Conservation (phyloP, 2,329 filamentous ascomycete species). For the Botrytis hyacinthi region DNA sequence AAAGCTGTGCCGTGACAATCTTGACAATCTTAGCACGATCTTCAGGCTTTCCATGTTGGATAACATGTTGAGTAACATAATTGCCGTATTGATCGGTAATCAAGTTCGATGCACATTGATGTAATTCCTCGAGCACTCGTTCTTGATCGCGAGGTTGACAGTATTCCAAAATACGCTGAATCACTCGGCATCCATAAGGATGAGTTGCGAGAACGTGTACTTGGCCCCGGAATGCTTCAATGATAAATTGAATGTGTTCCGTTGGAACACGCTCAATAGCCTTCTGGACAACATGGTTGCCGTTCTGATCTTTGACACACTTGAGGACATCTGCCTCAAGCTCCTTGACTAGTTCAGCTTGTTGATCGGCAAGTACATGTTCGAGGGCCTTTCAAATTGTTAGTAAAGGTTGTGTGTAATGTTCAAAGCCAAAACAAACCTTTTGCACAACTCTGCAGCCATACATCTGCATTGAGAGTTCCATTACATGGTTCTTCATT, state of each 20-base stretch:
- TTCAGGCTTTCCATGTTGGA: slow-evolving; percentile 70
- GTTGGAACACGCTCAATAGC: slow-evolving; percentile 78
- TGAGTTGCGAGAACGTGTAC: slow-evolving; percentile 74
- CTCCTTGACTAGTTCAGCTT: slow-evolving; percentile 79
- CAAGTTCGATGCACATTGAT: slow-evolving; percentile 66
- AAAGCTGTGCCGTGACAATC: slow-evolving; percentile 68
- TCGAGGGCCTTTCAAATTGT: slow-evolving; percentile 68
- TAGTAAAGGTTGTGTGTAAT: slow-evolving; percentile 18
- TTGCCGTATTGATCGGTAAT: slow-evolving; percentile 91
- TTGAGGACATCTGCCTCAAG: slow-evolving; percentile 72
- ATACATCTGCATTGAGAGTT: slow-evolving; percentile 84
- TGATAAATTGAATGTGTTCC: slow-evolving; percentile 79
- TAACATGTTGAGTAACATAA: slow-evolving; percentile 92
- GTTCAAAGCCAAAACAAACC: slow-evolving; percentile 47
- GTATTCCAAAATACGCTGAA: slow-evolving; percentile 87
- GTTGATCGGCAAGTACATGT: slow-evolving; percentile 87
- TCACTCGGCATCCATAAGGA: slow-evolving; percentile 84
- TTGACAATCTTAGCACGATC: slow-evolving; percentile 72
- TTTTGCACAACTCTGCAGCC: slow-evolving; percentile 96
- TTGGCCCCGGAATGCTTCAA: slow-evolving; percentile 73
- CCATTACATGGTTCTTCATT: slow-evolving; percentile 82
- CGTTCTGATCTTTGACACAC: slow-evolving; percentile 83
- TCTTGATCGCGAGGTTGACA: slow-evolving; percentile 70
- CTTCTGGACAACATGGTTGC: slow-evolving; percentile 96
- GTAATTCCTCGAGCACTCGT: slow-evolving; percentile 75